These are phyloP conservation scores for Eimeria acervulina DNA, from an alignment of 169 alveolate genomes.

Conservation along the genomic window DNA sequence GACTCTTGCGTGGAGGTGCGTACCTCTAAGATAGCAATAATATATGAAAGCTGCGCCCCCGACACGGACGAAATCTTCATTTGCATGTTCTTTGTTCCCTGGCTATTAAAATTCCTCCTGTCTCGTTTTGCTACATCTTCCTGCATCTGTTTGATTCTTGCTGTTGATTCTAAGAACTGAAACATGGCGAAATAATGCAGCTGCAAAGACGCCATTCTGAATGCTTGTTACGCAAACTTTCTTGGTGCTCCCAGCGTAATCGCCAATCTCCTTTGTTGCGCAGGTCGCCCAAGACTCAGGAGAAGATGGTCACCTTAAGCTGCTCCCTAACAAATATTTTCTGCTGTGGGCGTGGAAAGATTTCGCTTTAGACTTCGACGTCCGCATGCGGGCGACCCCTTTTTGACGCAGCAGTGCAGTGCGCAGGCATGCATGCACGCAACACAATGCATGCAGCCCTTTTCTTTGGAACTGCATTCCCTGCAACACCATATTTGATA, in stretches of 20 bases:
- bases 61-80: background rate
- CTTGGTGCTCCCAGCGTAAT: background rate
- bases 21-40: background rate
- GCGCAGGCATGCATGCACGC: too few relatives aligned
- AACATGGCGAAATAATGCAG: too few relatives aligned
- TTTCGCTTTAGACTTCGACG: slow-evolving; percentile 46
- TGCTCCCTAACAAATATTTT: slow-evolving; percentile 41
- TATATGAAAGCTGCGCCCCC: background rate
- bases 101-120: too few relatives aligned
- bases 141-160: background rate
- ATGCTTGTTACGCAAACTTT: background rate
- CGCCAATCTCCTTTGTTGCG: background rate
- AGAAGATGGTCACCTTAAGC: slow-evolving; percentile 22
- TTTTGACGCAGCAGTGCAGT: background rate
- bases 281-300: slow-evolving; percentile 4
- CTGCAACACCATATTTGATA: background rate
- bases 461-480: background rate
- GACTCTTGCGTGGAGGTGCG: slow-evolving; percentile 59
- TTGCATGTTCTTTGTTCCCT: background rate
- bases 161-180: background rate
- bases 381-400: slow-evolving; percentile 52
- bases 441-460: background rate
- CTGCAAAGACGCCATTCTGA: background rate
- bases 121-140: background rate
- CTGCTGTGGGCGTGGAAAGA: slow-evolving; percentile 64